Conservation (phyloP, 1,139 yeast genomes). For the Suhomyces kunorum region DNA sequence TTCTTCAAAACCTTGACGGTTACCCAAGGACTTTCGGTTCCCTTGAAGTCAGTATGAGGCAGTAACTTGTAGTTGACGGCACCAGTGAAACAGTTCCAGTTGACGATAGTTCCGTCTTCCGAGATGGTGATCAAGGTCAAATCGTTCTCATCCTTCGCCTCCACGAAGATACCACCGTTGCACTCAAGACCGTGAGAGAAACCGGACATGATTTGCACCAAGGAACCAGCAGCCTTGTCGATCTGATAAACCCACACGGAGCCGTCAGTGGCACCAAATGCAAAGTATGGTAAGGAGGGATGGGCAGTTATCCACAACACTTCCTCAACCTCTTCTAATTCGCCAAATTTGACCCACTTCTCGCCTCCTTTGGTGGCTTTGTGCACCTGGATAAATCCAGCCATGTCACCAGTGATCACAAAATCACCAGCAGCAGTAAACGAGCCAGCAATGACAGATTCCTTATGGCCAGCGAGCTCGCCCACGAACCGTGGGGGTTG, state of each 20-base stretch:
- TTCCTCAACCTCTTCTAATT: slow-evolving; percentile 84
- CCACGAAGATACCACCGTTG: slow-evolving; percentile 73
- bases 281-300: slow-evolving; percentile 71
- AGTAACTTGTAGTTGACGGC: slow-evolving; percentile 65
- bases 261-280: slow-evolving; percentile 94
- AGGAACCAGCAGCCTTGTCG: slow-evolving; percentile 51
- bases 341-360: slow-evolving; percentile 71
- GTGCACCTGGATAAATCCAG: slow-evolving; percentile 78
- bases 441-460: slow-evolving; percentile 81
- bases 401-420: slow-evolving; percentile 91
- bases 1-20: slow-evolving; percentile 53
- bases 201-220: slow-evolving; percentile 76
- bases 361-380: slow-evolving; percentile 74
- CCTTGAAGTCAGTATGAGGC: slow-evolving; percentile 63
- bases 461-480: slow-evolving; percentile 76
- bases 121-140: slow-evolving; percentile 72
- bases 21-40: slow-evolving; percentile 86
- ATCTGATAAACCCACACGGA: slow-evolving; percentile 92
- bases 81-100: slow-evolving; percentile 87
- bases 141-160: slow-evolving; percentile 59
- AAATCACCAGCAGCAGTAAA: slow-evolving; percentile 82
- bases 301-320: slow-evolving; percentile 74
- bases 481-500: slow-evolving; percentile 80
- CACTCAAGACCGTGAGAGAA: slow-evolving; percentile 79
- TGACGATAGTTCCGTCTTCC: slow-evolving; percentile 85